These are phyloP conservation scores for Ochromonadaceae sp. DNA, from an alignment of 352 stramenopile species.

Conservation along the genomic window DNA sequence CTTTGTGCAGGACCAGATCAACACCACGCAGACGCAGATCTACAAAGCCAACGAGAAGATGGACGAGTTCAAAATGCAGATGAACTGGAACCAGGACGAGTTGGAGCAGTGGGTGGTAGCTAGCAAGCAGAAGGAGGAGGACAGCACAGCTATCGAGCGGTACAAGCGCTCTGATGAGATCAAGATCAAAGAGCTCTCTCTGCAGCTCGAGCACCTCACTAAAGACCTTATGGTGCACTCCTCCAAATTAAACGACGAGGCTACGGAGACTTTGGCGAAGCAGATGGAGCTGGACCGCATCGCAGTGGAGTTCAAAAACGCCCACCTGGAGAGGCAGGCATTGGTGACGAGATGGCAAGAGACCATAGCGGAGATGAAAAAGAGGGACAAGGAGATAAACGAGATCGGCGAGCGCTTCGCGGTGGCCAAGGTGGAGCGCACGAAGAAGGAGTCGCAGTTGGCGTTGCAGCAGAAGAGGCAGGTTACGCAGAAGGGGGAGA, in stretches of 20 bases:
- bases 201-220: constrained; percentile 80
- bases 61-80: constrained; percentile 85
- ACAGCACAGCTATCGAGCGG: constrained; percentile 72
- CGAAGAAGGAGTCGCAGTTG: constrained; percentile 50
- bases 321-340: constrained; percentile 77
- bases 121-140: constrained; percentile 85
- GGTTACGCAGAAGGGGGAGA: constrained; percentile 62
- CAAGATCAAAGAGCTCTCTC: constrained; percentile 81
- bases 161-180: constrained; percentile 78
- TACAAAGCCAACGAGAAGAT: constrained; percentile 79
- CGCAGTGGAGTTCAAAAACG: constrained; percentile 71
- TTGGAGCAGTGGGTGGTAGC: constrained; percentile 89
- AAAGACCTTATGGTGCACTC: constrained; percentile 57
- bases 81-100: constrained; percentile 96
- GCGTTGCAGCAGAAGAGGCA: constrained; percentile 52
- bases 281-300: constrained; percentile 90
- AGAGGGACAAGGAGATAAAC: constrained; percentile 76
- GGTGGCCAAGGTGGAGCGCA: constrained; percentile 26
- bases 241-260: constrained; percentile 46
- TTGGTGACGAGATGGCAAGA: constrained; percentile 85
- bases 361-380: constrained; percentile 74
- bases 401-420: constrained; percentile 41
- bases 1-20: constrained; percentile 62
- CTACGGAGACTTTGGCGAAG: constrained; percentile 77
- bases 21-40: constrained; percentile 65